A percentile compares a stretch with the other conserved stretches of the same genome.
Evolutionary conservation across 1,284 basidiomycete genomes (phyloP).

Genomic region (Ceraceosorus bombacis): DNA sequence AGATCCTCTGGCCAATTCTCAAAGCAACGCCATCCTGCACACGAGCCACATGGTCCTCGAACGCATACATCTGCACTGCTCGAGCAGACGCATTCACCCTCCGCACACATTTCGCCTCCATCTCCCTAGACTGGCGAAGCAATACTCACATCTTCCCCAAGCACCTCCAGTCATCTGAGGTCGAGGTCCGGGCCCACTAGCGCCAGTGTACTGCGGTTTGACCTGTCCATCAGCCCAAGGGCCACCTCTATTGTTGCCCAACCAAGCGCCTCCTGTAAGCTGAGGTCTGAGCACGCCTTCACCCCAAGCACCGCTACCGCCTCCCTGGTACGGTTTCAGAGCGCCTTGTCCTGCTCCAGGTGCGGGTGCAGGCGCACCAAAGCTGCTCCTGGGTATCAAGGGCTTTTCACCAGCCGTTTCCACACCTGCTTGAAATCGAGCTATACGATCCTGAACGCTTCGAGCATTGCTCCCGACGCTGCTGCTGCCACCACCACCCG

Average conservation of each 20-base stretch:
- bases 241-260: constrained; percentile 24
- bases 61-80: no score
- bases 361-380: constrained; percentile 37
- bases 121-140: background rate
- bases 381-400: constrained; percentile 35
- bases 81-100: no score
- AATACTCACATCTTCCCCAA: background rate
- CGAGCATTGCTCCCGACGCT: constrained; percentile 1
- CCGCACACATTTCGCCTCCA: no score
- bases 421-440: constrained; percentile 30
- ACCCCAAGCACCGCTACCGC: constrained; percentile 31
- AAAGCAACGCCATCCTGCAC: no score
- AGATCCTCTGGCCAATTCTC: no score
- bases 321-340: constrained; percentile 25
- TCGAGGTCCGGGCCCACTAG: constrained; percentile 12
- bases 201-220: background rate
- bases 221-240: constrained; percentile 22
- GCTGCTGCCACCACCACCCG: constrained; percentile 3
- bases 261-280: constrained; percentile 39
- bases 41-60: no score
- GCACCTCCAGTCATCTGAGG: constrained; percentile 35
- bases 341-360: constrained; percentile 18
- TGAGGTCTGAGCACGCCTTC: constrained; percentile 37
- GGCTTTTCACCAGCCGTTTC: constrained; percentile 18
- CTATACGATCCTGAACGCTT: constrained; percentile 36